Base-by-base conservation (phyloP, 257 asterid genomes). In the Gentiana macrophylla region DNA sequence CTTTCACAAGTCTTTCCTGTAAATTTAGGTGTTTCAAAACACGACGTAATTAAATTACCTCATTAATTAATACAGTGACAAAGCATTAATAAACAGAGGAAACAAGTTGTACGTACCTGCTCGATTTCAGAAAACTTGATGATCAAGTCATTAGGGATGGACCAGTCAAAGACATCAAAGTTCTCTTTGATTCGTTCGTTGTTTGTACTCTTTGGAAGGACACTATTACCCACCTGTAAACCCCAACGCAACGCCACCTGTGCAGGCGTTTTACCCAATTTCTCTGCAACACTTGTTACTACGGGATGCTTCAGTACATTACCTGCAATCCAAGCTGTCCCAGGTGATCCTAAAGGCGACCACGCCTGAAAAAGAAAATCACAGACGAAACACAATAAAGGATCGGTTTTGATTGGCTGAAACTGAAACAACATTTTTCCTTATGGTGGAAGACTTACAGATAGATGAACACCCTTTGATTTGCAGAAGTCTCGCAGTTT, bases 331-430 rank as follows among this genome's bases (percentile, higher is more conserved):
- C 86, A 80, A 37, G 80, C 61, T 12, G 95, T 76, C 37, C 94
- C 95, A 11, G 94, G 94, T 33, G 92, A 83, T 61, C 97, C 95
- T 62, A 89, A 68, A 2, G 97, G 97, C 7, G 95, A 89, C 67
- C 75, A 89, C 37, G 80, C 97, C 95, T 86, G 51, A 33, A 66
- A 35, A 13, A 24, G 24, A 24, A 24, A 24, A 24, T 24, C 24
- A 24, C 24, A 53, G 37, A 3, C 3, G 32, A 35, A 34, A 50
- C 24, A 0, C 24, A 24, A 24, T 24, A 24, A 24, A 24, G 24
- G 24, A 24, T 24, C 24, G 24, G 24, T 24, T 24, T 24, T 24
- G 24, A 24, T 24, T 24, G 24, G 24, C 24, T 24, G 24, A 24
- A 24, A 24, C 24, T 15, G 24, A 24, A 24, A 24, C 24, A 24